Evolutionary conservation across 768 basidiomycete genomes (phyloP).

Genomic region (Lentinula boryana): DNA sequence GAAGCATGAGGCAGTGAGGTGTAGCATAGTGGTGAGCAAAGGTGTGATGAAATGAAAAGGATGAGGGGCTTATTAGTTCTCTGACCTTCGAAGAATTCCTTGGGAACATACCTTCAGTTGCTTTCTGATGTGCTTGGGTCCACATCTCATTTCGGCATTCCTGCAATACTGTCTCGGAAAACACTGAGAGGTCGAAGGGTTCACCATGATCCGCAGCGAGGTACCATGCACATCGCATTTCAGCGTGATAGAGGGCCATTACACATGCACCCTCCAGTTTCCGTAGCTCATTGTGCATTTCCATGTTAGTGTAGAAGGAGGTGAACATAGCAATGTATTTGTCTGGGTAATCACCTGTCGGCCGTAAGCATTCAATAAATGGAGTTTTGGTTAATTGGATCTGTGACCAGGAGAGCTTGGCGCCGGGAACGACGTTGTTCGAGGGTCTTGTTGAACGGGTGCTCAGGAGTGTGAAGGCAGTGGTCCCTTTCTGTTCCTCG

Average conservation of each 20-base stretch:
- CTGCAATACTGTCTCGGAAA: neutral
- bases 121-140: neutral
- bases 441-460: neutral
- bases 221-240: neutral
- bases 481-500: neutral
- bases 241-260: conserved; percentile 1
- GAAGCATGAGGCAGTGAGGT: neutral
- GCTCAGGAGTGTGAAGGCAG: neutral
- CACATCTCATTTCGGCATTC: neutral
- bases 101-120: neutral
- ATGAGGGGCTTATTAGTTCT: neutral
- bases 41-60: neutral
- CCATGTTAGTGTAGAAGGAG: too few species aligned
- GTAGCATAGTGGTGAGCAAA: neutral
- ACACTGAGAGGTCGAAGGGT: neutral
- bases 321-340: too few species aligned
- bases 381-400: neutral
- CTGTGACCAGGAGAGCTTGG: conserved; percentile 1
- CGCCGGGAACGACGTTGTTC: neutral
- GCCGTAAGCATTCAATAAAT: neutral
- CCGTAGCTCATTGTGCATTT: neutral
- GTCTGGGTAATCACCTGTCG: too few species aligned
- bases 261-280: neutral
- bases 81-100: neutral
- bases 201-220: neutral